Evolutionary conservation across 805 yeast genomes (phyloP), one percentile per base, ranked within the genome.

Genomic region (Millerozyma acaciae): DNA sequence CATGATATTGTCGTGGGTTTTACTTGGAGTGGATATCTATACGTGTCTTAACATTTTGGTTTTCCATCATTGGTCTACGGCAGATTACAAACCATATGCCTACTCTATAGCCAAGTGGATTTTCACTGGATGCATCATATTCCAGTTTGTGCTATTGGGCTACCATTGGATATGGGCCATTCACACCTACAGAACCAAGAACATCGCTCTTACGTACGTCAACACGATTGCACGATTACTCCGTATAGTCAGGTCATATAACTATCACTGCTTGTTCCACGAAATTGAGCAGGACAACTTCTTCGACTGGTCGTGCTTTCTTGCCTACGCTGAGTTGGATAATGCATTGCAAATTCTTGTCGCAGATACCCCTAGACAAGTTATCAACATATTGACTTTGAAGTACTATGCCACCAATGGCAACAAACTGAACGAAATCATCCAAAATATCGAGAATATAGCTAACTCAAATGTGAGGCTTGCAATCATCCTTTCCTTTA

Each of bases 311-410:
- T 55, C 79, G 32, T 75, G 86, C 7, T 75, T 86, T 40, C 73
- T 73, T 43, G 70, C 79, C 3, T 84, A 76, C 55, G 75, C 74
- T 42, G 78, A 84, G 30, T 61, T 82, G 33, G 80, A 82, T 45
- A 74, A 75, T 33, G 81, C 83, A 9, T 62, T 75, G 28, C 67
- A 65, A 28, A 70, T 86, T 44, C 47, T 86, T 7, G 62, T 84
- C 28, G 88, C 95, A 0, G 95, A 87, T 45, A 71, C 88, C 12
- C 96, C 96, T 16, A 76, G 96, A 57, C 96, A 87, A 57, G 80
- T 84, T 1, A 74, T 87, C 41, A 87, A 87, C 51, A 83, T 88
- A 17, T 62, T 84, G 44, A 85, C 96, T 0, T 59, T 82, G 14
- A 53, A 56, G 7, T 65, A 63, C 43, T 76, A 76, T 35, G 76